Base-by-base conservation (phyloP, 495 filamentous ascomycete species). In the Daldinia grandis region DNA sequence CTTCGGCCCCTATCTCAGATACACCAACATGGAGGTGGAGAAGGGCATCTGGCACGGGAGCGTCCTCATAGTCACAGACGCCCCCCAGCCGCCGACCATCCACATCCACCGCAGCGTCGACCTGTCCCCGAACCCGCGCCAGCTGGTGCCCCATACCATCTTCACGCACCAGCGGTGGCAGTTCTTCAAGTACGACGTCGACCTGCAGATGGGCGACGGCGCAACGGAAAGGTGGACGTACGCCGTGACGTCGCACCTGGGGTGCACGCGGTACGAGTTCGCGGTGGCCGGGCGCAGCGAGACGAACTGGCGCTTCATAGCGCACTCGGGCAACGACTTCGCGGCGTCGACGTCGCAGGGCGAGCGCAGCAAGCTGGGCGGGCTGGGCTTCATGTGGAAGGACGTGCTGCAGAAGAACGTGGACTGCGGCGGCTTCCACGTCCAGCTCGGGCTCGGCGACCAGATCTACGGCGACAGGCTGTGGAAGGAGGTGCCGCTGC, bases 321-420 rank as follows among this genome's bases (percentile, higher is more conserved):
- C 94, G 27, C 95, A 95, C 58, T 96, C 93, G 4, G 94, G 94
- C 9, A 98, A 98, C 74, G 95, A 98, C 76, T 99, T 98, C 79
- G 89, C 92, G 2, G 83, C 97, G 28, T 91, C 89, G 68, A 94
- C 97, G 0, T 93, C 88, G 70, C 88, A 93, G 58, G 92, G 90
- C 73, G 95, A 98, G 76, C 88, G 94, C 17, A 85, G 89, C 58
- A 90, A 90, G 53, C 83, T 98, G 1, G 96, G 96, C 25, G 95
- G 95, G 0, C 85, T 94, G 7, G 92, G 93, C 0, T 93, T 92
- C 76, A 97, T 99, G 95, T 99, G 95, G 95, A 97, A 97, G 71
- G 95, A 99, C 74, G 93, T 99, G 31, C 87, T 99, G 79, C 94
- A 97, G 79, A 98, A 97, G 84, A 96, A 99, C 78, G 87, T 92